Base-by-base conservation (phyloP, 768 basidiomycete genomes). In the Pleurotus sapidus region DNA sequence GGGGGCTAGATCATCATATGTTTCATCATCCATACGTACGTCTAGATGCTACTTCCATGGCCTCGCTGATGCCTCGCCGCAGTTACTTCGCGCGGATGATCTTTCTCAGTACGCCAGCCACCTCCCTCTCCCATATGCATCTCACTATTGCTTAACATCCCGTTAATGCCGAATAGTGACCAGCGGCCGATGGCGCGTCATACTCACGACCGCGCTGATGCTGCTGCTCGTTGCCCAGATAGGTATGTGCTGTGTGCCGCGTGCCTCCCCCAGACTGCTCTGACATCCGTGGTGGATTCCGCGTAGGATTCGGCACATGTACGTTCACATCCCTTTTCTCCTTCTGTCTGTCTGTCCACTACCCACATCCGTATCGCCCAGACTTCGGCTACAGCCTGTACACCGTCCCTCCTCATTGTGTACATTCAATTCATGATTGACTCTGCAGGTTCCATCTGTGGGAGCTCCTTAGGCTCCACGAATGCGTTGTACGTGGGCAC, bases 11-110 rank as follows among this genome's bases (percentile, higher is more conserved):
- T 53, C 39, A 34, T 53, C 7, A 20, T 53, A 9, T 53, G 50
- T 17, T 53, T 53, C 37, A 53, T 38, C 15, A 53, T 53, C 37
- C 37, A 38, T n/a, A 24, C n/a, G 50, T 53, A 18, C 11, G 48
- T 49, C 20, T 15, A 8, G 7, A 27, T 27, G 5, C 27, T 27
- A 27, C 27, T 7, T 5, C 7, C 27, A 4, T 7, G 1, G 27
- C 17, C 5, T 24, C n/a, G 38, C 14, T 9, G 27, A 9, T 20
- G 20, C n/a, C 40, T 23, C 37, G 27, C 37, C 14, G 25, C 37
- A 53, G 50, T 5, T 53, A 38, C 50, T 53, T 53, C 50, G 39
- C 34, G 9, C 50, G 50, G 1, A 39, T 53, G 50, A 53, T 53
- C 12, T 53, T 17, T 15, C 20, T 53, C 20, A 38, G 34, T 38